Conservation (phyloP, 1,139 yeast genomes). For the Saccharomyces hybrid region DNA sequence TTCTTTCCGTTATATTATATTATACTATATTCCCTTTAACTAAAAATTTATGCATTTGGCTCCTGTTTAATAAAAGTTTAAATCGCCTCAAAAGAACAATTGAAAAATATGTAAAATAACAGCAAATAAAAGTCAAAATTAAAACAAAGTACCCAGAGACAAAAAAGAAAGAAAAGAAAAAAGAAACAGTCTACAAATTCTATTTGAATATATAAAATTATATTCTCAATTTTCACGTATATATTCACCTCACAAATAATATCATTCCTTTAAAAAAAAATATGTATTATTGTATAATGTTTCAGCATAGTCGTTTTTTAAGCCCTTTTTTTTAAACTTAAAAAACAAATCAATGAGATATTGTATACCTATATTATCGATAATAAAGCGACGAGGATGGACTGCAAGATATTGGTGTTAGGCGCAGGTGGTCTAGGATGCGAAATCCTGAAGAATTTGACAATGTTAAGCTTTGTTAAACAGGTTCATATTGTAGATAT, state of each 20-base stretch:
- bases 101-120: neutral
- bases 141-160: neutral
- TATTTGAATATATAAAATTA: neutral
- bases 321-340: neutral
- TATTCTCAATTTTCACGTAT: neutral
- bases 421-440: slow-evolving; percentile 98
- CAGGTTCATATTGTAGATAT: slow-evolving; percentile 81
- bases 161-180: neutral
- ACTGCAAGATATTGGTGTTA: slow-evolving; percentile 42
- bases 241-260: neutral
- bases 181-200: neutral
- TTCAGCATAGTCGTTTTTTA: neutral
- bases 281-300: neutral
- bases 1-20: neutral
- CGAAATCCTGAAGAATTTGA: slow-evolving; percentile 79
- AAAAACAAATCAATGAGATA: neutral
- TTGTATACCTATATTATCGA: neutral
- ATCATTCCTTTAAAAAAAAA: neutral
- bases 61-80: neutral
- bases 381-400: slow-evolving; percentile 7
- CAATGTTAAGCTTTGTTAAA: slow-evolving; percentile 59
- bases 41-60: neutral
- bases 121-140: neutral
- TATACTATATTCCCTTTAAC: neutral
- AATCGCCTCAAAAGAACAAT: neutral